Percentiles rank a stretch among this genome's conserved stretches.
These are phyloP conservation scores for Populus ilicifolia DNA, from an alignment of 345 rosid genomes.

Conservation along the genomic window DNA sequence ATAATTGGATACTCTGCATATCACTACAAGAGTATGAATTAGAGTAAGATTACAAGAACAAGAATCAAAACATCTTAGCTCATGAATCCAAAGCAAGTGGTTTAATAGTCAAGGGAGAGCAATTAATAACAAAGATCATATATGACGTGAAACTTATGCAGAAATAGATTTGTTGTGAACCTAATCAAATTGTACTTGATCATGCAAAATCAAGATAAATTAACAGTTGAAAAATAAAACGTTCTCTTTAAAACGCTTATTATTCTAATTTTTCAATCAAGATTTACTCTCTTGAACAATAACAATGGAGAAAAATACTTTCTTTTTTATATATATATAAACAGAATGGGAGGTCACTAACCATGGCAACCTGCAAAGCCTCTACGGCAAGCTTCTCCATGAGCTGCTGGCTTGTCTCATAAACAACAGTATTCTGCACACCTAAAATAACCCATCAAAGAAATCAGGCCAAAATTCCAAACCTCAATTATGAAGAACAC, in stretches of 20 bases:
- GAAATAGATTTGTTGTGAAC: neutral
- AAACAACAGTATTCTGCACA: constrained; percentile 53
- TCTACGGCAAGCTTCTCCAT: constrained; percentile 81
- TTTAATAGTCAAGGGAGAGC: neutral
- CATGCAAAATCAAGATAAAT: neutral
- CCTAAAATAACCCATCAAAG: constrained; percentile 28
- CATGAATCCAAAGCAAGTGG: neutral
- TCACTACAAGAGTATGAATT: neutral
- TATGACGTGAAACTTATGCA: neutral
- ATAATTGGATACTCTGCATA: neutral
- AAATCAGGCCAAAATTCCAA: neutral
- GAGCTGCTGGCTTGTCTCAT: constrained; percentile 53
- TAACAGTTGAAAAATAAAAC: neutral
- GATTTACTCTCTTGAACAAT: neutral
- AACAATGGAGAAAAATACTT: neutral
- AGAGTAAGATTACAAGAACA: neutral
- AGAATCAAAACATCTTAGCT: neutral
- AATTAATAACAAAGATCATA: neutral
- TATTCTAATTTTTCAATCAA: neutral
- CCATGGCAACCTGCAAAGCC: constrained; percentile 76
- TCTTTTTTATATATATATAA: neutral
- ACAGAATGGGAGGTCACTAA: constrained; percentile 14
- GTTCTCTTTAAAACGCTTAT: neutral
- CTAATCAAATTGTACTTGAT: neutral
- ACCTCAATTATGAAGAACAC: neutral